Base-by-base conservation (phyloP, 495 filamentous ascomycete genomes). In the Bacidia rubella region DNA sequence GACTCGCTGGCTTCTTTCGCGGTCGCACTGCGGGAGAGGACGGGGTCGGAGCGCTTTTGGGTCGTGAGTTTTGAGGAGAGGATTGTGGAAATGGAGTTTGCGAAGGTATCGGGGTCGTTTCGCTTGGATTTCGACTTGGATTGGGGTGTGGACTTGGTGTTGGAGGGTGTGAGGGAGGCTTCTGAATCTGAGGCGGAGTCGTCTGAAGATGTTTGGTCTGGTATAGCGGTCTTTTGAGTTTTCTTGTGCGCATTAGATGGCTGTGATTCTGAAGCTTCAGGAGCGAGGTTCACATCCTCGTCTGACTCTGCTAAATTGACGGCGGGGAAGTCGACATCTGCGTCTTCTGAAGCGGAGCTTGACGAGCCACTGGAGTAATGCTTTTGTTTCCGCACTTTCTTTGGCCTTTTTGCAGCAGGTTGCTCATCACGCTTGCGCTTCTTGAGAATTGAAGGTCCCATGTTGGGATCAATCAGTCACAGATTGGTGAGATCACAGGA, bases 61-160 rank as follows among this genome's bases (percentile, higher is more conserved):
- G 76, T 80, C 0, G 89, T 81, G 2, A 97, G 73, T 68, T 97
- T 97, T 51, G 85, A 85, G 26, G 76, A 74, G 20, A 98, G 75
- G 68, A 98, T 97, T 62, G 88, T 88, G 58, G 82, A 80, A 62
- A 98, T 92, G 38, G 88, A 90, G 21, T 80, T 89, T 7, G 89
- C 85, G 69, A 98, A 96, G 44, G 85, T 87, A 51, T 74, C 69
- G 11, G 92, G 88, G 67, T 98, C 90, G 65, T 95, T 90, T 56
- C 88, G 86, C 65, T 95, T 92, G 26, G 52, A 51, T 17, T 24
- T 45, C 39, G 1, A 27, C 43, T 29, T 51, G 4, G 41, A 47
- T 46, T n/a, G 47, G 23, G 39, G 19, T 43, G 24, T 10, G 1
- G 47, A 47, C 20, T 24, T 19, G 21, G 53, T 24, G 25, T 56